Conservation (phyloP, 2,329 filamentous ascomycete genomes). For the Raffaelea ambrosiae region DNA sequence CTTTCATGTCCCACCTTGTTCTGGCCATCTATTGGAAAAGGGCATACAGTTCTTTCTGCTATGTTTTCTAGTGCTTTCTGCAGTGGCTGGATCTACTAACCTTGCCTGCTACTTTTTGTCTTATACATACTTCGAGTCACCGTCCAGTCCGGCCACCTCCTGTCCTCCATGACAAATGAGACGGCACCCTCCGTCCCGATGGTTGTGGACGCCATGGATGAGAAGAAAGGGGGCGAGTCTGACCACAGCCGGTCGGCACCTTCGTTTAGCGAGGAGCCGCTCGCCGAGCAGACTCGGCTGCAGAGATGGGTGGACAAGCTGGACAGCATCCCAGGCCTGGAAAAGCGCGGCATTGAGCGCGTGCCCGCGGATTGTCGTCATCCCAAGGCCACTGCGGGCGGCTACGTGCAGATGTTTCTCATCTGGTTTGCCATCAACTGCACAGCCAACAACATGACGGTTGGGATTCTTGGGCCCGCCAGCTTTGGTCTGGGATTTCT, state of each 20-base stretch:
- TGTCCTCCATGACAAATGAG: too few species aligned
- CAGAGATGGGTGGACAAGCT: slow-evolving; percentile 3
- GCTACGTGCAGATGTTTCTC: slow-evolving; percentile 29
- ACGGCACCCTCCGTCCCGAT: too few species aligned
- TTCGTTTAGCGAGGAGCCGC: background rate
- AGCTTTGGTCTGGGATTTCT: slow-evolving; percentile 20
- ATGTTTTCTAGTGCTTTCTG: too few species aligned
- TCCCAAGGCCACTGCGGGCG: slow-evolving; percentile 18
- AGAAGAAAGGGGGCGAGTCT: background rate
- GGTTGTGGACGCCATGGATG: background rate
- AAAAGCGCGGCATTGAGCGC: slow-evolving; percentile 6
- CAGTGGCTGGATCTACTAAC: too few species aligned
- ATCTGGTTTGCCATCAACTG: slow-evolving; percentile 37
- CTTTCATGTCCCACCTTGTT: too few species aligned
- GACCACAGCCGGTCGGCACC: background rate
- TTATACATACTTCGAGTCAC: too few species aligned
- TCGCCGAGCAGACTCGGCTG: background rate
- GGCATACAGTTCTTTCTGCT: too few species aligned
- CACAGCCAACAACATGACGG: slow-evolving; percentile 31
- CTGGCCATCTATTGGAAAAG: too few species aligned
- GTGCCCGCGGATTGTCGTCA: slow-evolving; percentile 22
- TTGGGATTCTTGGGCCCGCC: slow-evolving; percentile 21
- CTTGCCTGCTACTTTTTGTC: too few species aligned
- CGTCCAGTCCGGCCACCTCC: too few species aligned
- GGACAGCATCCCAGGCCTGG: slow-evolving; percentile 9